Percentiles rank a stretch among this genome's conserved stretches.
Conservation (phyloP, 1,284 basidiomycete species). For the Microbotryum violaceum region DNA sequence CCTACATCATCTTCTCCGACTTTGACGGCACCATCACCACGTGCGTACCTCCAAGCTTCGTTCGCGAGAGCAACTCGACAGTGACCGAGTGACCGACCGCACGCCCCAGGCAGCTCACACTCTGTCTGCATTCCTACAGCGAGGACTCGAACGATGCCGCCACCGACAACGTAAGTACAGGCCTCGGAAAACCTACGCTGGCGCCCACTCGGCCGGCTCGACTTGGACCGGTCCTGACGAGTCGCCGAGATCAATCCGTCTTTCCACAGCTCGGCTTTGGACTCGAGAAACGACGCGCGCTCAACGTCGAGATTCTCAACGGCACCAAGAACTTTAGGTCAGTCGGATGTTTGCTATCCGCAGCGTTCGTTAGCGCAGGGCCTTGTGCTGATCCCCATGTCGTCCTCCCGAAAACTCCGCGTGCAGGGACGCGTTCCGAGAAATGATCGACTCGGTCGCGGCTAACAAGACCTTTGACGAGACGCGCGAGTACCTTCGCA, state of each 20-base stretch:
- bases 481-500: conserved; percentile 59
- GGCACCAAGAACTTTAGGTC: conserved; percentile 55
- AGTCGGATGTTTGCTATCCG: background rate
- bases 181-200: too few relatives aligned
- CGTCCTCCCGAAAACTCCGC: too few relatives aligned
- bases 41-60: conserved; percentile 48
- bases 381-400: background rate
- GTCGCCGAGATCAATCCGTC: background rate
- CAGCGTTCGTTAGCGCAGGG: background rate
- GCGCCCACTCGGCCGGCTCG: background rate
- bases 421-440: conserved; percentile 65
- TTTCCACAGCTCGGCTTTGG: conserved; percentile 64
- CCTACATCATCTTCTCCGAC: conserved; percentile 78
- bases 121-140: conserved; percentile 39
- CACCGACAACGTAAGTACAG: conserved; percentile 6
- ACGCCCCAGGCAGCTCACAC: background rate
- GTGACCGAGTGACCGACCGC: conserved; percentile 1
- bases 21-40: conserved; percentile 45
- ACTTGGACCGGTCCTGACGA: background rate
- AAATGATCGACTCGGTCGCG: conserved; percentile 67
- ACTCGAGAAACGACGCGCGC: conserved; percentile 55
- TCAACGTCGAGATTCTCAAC: conserved; percentile 63
- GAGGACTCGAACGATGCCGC: conserved; percentile 71
- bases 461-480: conserved; percentile 62
- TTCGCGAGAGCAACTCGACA: background rate